phyloP scores from a whole-genome alignment of 192 early-diverging fungal genomes.

The Backusella liffmaniae region DNA sequence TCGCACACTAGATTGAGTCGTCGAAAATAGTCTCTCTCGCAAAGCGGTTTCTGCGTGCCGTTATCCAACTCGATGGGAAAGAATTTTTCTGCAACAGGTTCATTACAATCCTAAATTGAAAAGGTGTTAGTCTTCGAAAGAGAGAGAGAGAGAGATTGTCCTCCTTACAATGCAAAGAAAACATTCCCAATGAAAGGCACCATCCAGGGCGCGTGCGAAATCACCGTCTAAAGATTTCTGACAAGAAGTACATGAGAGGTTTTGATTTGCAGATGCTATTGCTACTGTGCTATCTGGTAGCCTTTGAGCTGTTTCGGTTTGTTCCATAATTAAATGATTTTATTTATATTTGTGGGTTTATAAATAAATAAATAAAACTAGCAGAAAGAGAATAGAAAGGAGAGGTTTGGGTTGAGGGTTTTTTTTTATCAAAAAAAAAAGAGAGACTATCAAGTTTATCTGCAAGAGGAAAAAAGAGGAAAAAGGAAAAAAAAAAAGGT shows the following conservation, averaged over 20 bases:
- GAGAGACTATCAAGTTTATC: neutral
- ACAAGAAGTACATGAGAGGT: conserved; percentile 18
- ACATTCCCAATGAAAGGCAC: conserved; percentile 90
- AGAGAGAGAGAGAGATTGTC: neutral
- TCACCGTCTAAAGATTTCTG: conserved; percentile 73
- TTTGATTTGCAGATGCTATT: neutral
- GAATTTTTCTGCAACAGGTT: conserved; percentile 83
- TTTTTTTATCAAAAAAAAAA: neutral
- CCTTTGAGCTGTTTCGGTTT: neutral
- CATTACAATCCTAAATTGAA: conserved; percentile 60
- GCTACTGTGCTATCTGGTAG: neutral
- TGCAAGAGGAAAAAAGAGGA: neutral
- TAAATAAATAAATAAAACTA: neutral
- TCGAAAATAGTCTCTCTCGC: conserved; percentile 88
- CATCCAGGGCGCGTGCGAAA: conserved; percentile 83
- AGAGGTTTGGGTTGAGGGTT: neutral
- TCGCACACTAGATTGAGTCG: conserved; percentile 82
- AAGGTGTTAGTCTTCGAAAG: neutral
- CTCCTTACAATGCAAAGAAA: conserved; percentile 88
- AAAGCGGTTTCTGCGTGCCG: conserved; percentile 61
- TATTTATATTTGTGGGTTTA: neutral
- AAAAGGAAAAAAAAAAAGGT: neutral
- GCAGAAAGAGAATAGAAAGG: neutral
- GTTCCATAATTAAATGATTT: neutral
- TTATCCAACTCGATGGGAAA: conserved; percentile 70